Evolutionary conservation across 768 basidiomycete species (phyloP), one percentile per base, ranked within the genome.

Genomic region (Termitomyces sp.): DNA sequence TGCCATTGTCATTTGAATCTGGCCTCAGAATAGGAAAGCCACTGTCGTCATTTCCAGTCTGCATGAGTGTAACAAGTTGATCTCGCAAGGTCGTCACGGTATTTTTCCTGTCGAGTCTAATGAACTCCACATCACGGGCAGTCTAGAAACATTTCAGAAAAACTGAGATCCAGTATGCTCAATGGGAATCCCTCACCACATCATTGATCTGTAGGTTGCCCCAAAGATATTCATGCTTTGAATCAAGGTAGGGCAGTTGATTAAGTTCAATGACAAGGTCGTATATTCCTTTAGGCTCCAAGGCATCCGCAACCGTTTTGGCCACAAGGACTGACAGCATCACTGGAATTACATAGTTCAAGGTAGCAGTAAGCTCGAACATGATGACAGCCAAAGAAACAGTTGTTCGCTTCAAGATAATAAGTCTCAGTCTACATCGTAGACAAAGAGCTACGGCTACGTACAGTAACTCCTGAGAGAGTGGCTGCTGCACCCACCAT

Each of bases 401-500:
- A 0, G 92, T 94, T 22, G 91, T 93, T 35, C 92, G 77, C 86
- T 90, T 46, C 24, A 26, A 48, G 14, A 55, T 43, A 56, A 47
- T 54, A 21, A 35, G 34, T 19, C 45, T 34, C 15, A 60, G 52
- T 35, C 38, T 56, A 54, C 2, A 46, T 55, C 34, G 59, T 24
- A 35, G 30, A 46, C n/a, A 44, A 46, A 19, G 26, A 34, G 38
- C 21, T 47, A 62, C 85, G 37, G 38, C 21, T 47, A 62, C 85
- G 71, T 55, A 93, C 86, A 51, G 96, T 98, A 15, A 98, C 95
- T n/a, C 97, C 96, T 28, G 94, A 94, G 45, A 99, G 75, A 0
- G 93, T 78, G 0, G 94, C 93, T 1, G 94, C 96, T 1, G 97
- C 97, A 32, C 97, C 97, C 24, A 93, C 90, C 91, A 97, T 95